Base-by-base conservation (phyloP, 345 rosid genomes). In the Corchorus capsularis region DNA sequence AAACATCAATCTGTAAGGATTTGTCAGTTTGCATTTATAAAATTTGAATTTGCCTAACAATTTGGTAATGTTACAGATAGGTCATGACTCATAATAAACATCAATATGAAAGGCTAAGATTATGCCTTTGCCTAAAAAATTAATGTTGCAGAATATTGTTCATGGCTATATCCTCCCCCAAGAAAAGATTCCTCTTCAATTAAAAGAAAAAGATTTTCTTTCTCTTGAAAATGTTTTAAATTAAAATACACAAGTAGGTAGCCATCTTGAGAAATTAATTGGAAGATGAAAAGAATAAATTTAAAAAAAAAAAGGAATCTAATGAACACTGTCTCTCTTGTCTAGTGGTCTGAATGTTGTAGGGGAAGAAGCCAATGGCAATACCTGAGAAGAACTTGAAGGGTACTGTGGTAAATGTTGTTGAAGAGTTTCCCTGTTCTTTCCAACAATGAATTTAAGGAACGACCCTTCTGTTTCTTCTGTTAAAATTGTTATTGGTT, bases 321-420 rank as follows among this genome's bases (percentile, higher is more conserved):
- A 82, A 62, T 74, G 81, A 32, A 78, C 52, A 78, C 49, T 56
- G 46, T 37, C 61, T 62, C 69, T 83, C 73, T 83, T 89, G 80
- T 86, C 87, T 63, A 71, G 49, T 69, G 94, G 85, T 79, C 79
- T 89, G 81, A 87, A 81, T 62, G 87, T 62, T 79, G 90, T 75
- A 1, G 94, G 89, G 12, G 92, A 87, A 74, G 91, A 86, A 68
- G 83, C 82, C 87, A 90, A 62, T 41, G 94, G 92, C 16, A 88
- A 86, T 83, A 94, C 91, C 91, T 88, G 90, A 45, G 90, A 82
- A 55, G 88, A 84, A 59, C 85, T 76, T 50, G 90, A 78, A 69
- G 84, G 79, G 50, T 67, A 79, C 14, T 79, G 89, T 56, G 87
- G 78, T 32, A 77, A 73, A 69, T 81, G 84, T 57, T 82, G 80